Conservation (phyloP, 495 filamentous ascomycete genomes). For the Filosporella fistucella region DNA sequence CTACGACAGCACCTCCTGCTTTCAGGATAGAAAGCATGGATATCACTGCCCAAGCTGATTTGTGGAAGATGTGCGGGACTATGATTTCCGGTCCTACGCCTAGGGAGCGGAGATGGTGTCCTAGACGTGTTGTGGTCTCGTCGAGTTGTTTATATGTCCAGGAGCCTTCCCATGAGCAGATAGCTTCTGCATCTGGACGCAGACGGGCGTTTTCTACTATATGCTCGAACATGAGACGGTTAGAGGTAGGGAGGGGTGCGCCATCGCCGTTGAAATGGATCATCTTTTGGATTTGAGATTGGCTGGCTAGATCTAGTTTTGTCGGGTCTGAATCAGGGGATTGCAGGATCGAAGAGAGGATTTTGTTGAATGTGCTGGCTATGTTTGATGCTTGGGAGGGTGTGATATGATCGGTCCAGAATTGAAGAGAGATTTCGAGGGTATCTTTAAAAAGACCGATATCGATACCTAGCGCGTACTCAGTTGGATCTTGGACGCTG, state of each 20-base stretch:
- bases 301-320: neutral
- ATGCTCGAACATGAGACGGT: conserved; percentile 30
- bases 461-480: conserved; percentile 51
- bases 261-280: neutral
- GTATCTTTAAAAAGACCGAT: conserved; percentile 43
- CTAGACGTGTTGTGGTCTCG: no score
- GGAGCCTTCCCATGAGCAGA: no score
- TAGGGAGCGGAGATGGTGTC: no score
- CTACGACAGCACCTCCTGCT: neutral
- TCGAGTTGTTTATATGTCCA: no score
- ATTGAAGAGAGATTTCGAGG: conserved; percentile 47
- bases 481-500: conserved; percentile 57
- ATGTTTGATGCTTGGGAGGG: conserved; percentile 43
- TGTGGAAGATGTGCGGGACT: conserved; percentile 30
- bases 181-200: no score
- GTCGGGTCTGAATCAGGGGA: neutral
- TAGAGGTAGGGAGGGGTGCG: neutral
- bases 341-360: conserved; percentile 1
- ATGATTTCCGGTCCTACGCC: conserved; percentile 16
- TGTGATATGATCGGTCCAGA: conserved; percentile 44
- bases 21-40: neutral
- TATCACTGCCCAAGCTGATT: conserved; percentile 36
- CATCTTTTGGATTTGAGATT: neutral
- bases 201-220: no score
- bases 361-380: conserved; percentile 41